phyloP scores from a whole-genome alignment of 2,329 filamentous ascomycete genomes.

The Diaporthe sp. region DNA sequence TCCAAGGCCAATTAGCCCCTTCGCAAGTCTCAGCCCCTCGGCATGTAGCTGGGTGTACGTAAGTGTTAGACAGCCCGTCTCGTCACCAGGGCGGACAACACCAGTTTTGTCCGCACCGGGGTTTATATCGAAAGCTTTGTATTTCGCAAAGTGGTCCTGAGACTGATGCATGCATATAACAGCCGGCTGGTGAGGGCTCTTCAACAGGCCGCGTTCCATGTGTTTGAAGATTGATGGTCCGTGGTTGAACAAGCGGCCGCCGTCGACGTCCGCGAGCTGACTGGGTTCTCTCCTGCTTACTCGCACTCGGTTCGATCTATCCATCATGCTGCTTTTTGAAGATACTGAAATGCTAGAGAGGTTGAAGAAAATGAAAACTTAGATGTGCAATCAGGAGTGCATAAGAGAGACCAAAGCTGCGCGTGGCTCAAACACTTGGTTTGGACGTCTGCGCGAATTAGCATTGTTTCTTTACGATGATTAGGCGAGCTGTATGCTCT shows the following conservation, averaged over 20 bases:
- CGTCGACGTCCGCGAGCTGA: conserved; percentile 1
- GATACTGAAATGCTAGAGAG: neutral
- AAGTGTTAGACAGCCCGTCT: neutral
- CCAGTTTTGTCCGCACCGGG: neutral
- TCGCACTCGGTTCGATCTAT: neutral
- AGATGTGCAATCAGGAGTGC: neutral
- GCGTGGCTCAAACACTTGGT: neutral
- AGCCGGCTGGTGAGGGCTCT: neutral
- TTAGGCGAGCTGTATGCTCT: too few species aligned
- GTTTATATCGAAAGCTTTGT: neutral
- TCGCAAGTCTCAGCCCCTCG: neutral
- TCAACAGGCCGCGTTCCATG: neutral
- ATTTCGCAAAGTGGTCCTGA: neutral
- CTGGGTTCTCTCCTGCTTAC: too few species aligned
- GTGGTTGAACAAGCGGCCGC: neutral
- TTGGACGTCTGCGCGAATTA: neutral
- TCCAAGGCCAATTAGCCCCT: neutral
- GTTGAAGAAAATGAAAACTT: neutral
- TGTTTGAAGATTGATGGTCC: neutral
- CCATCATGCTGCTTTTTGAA: neutral
- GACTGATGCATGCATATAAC: neutral
- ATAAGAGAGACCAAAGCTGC: too few species aligned
- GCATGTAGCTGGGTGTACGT: neutral
- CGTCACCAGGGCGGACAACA: neutral
- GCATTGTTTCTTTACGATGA: too few species aligned